phyloP scores from a whole-genome alignment of 805 yeast species.

The Saccharomycopsis sp. region DNA sequence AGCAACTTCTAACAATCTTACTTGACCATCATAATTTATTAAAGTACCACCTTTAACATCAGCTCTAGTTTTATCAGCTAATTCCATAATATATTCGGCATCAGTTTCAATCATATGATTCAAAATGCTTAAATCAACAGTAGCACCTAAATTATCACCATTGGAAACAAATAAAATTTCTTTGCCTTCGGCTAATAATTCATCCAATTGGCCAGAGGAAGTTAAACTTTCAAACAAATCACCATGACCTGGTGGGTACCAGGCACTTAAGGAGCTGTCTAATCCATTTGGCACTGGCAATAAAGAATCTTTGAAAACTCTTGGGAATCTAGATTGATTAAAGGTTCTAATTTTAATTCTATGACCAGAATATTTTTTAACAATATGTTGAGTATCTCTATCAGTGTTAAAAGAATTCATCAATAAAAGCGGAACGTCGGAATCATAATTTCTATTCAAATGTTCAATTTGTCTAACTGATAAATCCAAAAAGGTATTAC shows the following conservation, averaged over 20 bases:
- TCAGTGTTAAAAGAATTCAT: conserved; percentile 99
- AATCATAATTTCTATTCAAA: conserved; percentile 80
- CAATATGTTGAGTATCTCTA: conserved; percentile 87
- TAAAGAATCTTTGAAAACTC: conserved; percentile 91
- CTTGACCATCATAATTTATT: conserved; percentile 91
- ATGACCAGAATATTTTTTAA: conserved; percentile 95
- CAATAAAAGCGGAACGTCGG: conserved; percentile 91
- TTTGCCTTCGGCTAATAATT: conserved; percentile 84
- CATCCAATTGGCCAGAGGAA: conserved; percentile 87
- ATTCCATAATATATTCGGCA: conserved; percentile 95
- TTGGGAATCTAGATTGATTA: conserved; percentile 96
- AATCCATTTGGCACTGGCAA: conserved; percentile 82
- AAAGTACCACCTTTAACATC: conserved; percentile 99
- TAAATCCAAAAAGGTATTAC: conserved; percentile 92
- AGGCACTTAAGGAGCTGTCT: conserved; percentile 67
- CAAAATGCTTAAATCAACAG: conserved; percentile 85
- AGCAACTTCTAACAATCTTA: conserved; percentile 90
- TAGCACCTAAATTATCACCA: conserved; percentile 98
- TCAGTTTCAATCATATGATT: conserved; percentile 88
- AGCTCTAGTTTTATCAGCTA: conserved; percentile 97
- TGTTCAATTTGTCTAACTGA: conserved; percentile 96
- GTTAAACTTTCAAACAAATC: conserved; percentile 88
- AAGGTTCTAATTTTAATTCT: conserved; percentile 91
- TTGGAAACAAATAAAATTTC: conserved; percentile 93
- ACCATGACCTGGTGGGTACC: conserved; percentile 99